Percentiles rank a stretch among this genome's conserved stretches.
Evolutionary conservation across 2,329 filamentous ascomycete genomes (phyloP).

Genomic region (Fusarium multiceps): DNA sequence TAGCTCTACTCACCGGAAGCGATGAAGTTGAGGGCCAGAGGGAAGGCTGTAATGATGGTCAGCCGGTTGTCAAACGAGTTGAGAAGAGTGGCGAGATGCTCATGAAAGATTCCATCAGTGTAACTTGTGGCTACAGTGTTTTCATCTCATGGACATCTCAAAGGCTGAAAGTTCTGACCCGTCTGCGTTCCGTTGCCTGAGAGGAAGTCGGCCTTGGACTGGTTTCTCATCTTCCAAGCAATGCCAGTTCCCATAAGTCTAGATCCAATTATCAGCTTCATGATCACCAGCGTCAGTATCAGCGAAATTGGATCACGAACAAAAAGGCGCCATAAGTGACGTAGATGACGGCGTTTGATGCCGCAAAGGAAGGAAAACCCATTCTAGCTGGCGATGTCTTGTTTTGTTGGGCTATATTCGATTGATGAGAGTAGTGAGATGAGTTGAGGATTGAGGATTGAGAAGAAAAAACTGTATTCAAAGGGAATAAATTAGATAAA

Average conservation of each 20-base stretch:
- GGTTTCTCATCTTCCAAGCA: conserved; percentile 68
- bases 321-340: conserved; percentile 81
- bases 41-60: conserved; percentile 68
- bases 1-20: conserved; percentile 83
- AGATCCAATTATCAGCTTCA: conserved; percentile 29
- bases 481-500: conserved; percentile 19
- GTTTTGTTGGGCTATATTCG: background rate
- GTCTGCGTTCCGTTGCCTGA: conserved; percentile 84
- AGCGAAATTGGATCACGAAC: conserved; percentile 59
- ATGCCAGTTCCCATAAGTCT: conserved; percentile 72
- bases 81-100: background rate
- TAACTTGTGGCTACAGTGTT: background rate
- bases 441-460: background rate
- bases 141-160: conserved; percentile 9
- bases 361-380: conserved; percentile 79
- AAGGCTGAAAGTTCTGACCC: conserved; percentile 65
- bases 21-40: conserved; percentile 89
- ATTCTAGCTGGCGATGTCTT: conserved; percentile 56
- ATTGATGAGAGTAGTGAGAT: background rate
- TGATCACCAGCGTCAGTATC: background rate
- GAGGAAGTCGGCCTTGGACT: conserved; percentile 77
- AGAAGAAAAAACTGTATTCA: conserved; percentile 5
- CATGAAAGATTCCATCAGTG: background rate
- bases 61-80: conserved; percentile 34
- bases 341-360: conserved; percentile 87